A percentile compares a stretch with the other conserved stretches of the same genome.
These are phyloP conservation scores for Ligustrum vulgare DNA, from an alignment of 257 asterid genomes.

Conservation along the genomic window DNA sequence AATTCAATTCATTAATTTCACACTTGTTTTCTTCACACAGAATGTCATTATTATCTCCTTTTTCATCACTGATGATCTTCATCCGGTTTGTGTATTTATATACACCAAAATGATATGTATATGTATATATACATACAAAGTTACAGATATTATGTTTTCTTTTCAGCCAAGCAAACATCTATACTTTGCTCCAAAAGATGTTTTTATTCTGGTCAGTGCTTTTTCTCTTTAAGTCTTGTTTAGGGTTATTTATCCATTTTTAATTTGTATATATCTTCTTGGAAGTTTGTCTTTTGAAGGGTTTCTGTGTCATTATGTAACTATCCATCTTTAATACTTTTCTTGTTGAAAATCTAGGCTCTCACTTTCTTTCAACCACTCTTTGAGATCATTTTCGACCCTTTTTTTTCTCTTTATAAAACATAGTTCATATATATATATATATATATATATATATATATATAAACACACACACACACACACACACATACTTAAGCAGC, in stretches of 20 bases:
- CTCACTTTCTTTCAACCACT: slow-evolving; percentile 14
- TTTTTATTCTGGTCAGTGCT: slow-evolving; percentile 11
- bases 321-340: slow-evolving; percentile 9
- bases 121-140: not conserved
- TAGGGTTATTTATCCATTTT: slow-evolving; percentile 4
- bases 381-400: slow-evolving; percentile 2
- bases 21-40: not conserved
- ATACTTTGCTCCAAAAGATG: not conserved
- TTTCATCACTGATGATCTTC: not conserved
- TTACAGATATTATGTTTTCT: not conserved
- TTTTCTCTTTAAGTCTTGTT: not conserved
- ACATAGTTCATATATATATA: not conserved
- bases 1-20: not conserved
- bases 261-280: not conserved
- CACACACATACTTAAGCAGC: not conserved
- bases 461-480: not conserved
- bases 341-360: not conserved
- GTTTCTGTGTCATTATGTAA: not conserved
- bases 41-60: not conserved
- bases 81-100: not conserved
- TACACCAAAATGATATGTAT: not conserved
- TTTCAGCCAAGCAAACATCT: slow-evolving; percentile 23
- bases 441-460: not conserved
- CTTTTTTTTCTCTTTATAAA: not conserved
- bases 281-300: not conserved